Conservation (phyloP, 2,329 filamentous ascomycete species). For the Colletotrichum lini region DNA sequence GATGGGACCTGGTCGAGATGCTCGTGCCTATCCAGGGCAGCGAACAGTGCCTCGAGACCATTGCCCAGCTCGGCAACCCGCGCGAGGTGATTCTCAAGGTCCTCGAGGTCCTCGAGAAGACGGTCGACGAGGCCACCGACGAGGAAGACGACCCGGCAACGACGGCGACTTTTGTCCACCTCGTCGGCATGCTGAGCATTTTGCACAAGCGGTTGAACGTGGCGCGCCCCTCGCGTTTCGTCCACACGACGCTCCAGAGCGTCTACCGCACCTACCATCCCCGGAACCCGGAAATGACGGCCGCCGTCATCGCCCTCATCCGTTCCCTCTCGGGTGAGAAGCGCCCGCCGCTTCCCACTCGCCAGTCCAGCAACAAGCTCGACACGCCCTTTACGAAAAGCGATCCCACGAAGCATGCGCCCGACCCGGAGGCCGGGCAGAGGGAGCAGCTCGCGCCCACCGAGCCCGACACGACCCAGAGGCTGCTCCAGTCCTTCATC, state of each 20-base stretch:
- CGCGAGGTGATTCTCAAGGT: constrained; percentile 87
- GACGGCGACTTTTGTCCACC: constrained; percentile 72
- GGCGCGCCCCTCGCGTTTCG: constrained; percentile 82
- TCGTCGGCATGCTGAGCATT: constrained; percentile 80
- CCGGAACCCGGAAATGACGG: constrained; percentile 76
- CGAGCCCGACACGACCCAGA: constrained; percentile 74
- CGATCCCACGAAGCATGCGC: constrained; percentile 68
- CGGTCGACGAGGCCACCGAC: constrained; percentile 58
- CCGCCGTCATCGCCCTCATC: constrained; percentile 78
- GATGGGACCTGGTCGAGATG: constrained; percentile 86
- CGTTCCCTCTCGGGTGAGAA: constrained; percentile 78
- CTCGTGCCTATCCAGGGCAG: constrained; percentile 77
- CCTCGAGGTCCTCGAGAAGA: constrained; percentile 77
- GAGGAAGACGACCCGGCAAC: constrained; percentile 54
- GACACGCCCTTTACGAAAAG: constrained; percentile 70
- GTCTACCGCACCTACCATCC: constrained; percentile 77
- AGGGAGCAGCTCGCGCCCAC: constrained; percentile 67
- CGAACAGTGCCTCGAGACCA: constrained; percentile 79
- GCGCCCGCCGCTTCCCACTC: constrained; percentile 72
- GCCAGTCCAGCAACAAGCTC: constrained; percentile 71
- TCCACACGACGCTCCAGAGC: constrained; percentile 82
- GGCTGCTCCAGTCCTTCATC: constrained; percentile 81
- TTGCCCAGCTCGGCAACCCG: constrained; percentile 84
- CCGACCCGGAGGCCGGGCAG: constrained; percentile 71
- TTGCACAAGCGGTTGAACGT: constrained; percentile 83